These are phyloP conservation scores for Brasilioporus rufonigricans DNA, from an alignment of 768 basidiomycete genomes.

Conservation along the genomic window DNA sequence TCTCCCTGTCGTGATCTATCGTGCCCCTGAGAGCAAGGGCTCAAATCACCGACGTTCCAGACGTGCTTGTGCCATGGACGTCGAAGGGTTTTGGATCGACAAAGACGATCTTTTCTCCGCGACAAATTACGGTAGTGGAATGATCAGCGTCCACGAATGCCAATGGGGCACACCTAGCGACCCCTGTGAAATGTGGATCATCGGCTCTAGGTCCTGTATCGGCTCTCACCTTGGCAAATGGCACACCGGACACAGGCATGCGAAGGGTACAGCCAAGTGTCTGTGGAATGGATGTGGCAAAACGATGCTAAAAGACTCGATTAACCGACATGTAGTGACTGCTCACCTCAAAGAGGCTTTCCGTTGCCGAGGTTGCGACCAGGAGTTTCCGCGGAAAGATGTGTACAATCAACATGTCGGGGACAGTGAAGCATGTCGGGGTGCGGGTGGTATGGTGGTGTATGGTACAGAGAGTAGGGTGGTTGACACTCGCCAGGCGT, in stretches of 20 bases:
- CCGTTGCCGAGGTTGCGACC: slow-evolving; percentile 1
- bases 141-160: slow-evolving; percentile 9
- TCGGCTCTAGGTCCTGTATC: not conserved
- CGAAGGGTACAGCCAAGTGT: not conserved
- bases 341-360: slow-evolving; percentile 8
- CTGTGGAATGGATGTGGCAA: slow-evolving; percentile 4
- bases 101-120: not conserved
- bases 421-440: not conserved
- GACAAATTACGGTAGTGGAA: not conserved
- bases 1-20: not conserved
- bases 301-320: slow-evolving; percentile 3
- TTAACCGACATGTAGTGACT: slow-evolving; percentile 7
- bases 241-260: not conserved
- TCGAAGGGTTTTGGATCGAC: slow-evolving; percentile 6
- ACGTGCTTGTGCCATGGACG: not conserved
- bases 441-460: not conserved
- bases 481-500: not conserved
- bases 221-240: slow-evolving; percentile 11
- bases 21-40: not conserved
- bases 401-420: slow-evolving; percentile 5
- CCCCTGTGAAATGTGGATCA: slow-evolving; percentile 12
- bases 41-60: not conserved
- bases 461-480: not conserved
- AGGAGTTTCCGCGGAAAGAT: slow-evolving; percentile 2
- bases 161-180: not conserved